Conservation (phyloP, 1,284 basidiomycete species). For the Apiotrichum veenhuisii region DNA sequence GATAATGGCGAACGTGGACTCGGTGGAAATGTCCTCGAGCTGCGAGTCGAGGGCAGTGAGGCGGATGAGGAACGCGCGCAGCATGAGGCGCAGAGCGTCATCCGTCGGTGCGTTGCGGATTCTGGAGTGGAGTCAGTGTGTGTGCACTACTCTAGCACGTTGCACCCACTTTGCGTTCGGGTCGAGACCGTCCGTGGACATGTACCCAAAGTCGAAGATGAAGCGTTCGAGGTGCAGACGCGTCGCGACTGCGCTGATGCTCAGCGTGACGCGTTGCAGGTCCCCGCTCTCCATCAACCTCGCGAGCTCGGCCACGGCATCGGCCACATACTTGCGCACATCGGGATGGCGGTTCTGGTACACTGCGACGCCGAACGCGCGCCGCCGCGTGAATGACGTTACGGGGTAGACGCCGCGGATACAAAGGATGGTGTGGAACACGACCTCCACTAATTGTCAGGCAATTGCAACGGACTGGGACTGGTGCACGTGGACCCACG, state of each 20-base stretch:
- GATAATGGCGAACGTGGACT: slow-evolving; percentile 75
- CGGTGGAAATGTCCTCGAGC: slow-evolving; percentile 61
- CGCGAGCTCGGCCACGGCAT: slow-evolving; percentile 67
- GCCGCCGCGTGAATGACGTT: slow-evolving; percentile 76
- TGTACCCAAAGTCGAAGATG: slow-evolving; percentile 57
- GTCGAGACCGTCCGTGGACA: slow-evolving; percentile 69
- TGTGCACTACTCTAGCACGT: slow-evolving; percentile 22
- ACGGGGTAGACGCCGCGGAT: slow-evolving; percentile 84
- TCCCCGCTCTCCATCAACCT: slow-evolving; percentile 60
- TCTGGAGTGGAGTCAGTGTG: not conserved
- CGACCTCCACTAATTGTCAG: slow-evolving; percentile 72
- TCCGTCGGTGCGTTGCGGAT: slow-evolving; percentile 24
- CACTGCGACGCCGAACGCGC: slow-evolving; percentile 83
- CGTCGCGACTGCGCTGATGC: slow-evolving; percentile 65
- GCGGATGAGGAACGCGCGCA: slow-evolving; percentile 80
- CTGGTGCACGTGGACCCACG: slow-evolving; percentile 21
- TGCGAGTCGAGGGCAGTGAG: slow-evolving; percentile 75
- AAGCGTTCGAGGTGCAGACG: slow-evolving; percentile 62
- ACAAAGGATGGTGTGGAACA: slow-evolving; percentile 86
- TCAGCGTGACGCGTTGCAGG: slow-evolving; percentile 54
- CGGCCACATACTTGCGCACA: slow-evolving; percentile 80
- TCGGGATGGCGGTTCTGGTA: slow-evolving; percentile 86
- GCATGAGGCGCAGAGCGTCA: slow-evolving; percentile 64
- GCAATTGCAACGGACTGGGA: not conserved
- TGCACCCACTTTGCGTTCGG: slow-evolving; percentile 54